phyloP scores from a whole-genome alignment of 2,329 filamentous ascomycete species.

The Fusarium xyrophilum region DNA sequence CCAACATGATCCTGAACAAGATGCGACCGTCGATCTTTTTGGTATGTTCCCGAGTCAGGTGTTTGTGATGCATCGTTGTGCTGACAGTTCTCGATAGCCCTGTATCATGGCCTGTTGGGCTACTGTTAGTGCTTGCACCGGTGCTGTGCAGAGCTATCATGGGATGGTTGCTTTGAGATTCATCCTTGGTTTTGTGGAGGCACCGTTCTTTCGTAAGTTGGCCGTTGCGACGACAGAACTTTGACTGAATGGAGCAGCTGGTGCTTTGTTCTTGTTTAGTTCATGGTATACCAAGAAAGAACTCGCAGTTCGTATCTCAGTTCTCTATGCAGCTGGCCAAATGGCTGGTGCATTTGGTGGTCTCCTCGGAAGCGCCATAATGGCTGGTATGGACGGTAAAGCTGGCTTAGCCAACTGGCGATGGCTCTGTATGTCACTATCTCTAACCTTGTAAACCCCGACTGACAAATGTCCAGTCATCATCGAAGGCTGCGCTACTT shows the following conservation, averaged over 20 bases:
- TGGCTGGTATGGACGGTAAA: constrained; percentile 66
- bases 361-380: constrained; percentile 69
- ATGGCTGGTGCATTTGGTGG: constrained; percentile 77
- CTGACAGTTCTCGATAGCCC: background rate
- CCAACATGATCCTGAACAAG: constrained; percentile 60
- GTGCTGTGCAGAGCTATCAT: constrained; percentile 1
- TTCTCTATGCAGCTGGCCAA: constrained; percentile 72
- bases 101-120: constrained; percentile 11
- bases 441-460: rapidly evolving
- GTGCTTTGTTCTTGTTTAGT: constrained; percentile 6
- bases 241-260: background rate
- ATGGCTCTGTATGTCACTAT: constrained; percentile 29
- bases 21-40: constrained; percentile 56
- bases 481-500: constrained; percentile 9
- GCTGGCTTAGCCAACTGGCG: constrained; percentile 69
- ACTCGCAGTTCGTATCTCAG: constrained; percentile 68
- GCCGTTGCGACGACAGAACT: too few relatives aligned
- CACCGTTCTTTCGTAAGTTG: constrained; percentile 2
- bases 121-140: constrained; percentile 46
- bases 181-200: constrained; percentile 14
- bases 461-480: background rate
- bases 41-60: background rate
- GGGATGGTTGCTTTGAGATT: constrained; percentile 10
- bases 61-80: too few relatives aligned
- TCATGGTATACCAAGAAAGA: constrained; percentile 58